Conservation (phyloP, 1,284 basidiomycete genomes). For the Meira nashicola region DNA sequence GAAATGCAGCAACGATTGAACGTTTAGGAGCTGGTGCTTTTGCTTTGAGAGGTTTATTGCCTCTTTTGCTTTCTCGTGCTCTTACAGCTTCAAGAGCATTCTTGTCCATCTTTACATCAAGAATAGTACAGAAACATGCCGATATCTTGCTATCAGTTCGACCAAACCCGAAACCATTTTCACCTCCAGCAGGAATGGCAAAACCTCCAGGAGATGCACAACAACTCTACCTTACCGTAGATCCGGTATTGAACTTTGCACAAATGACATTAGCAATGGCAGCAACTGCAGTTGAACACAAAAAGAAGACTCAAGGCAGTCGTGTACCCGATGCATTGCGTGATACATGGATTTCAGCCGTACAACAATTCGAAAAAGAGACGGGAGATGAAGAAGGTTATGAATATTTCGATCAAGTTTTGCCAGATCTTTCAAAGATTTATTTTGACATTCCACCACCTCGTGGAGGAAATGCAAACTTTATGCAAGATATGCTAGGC, state of each 20-base stretch:
- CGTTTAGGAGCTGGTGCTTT: constrained; percentile 36
- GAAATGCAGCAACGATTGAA: constrained; percentile 21
- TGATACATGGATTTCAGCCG: constrained; percentile 27
- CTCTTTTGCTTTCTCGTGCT: constrained; percentile 26
- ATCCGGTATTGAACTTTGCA: constrained; percentile 44
- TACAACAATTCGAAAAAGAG: constrained; percentile 33
- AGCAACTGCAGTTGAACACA: constrained; percentile 19
- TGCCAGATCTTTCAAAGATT: constrained; percentile 22
- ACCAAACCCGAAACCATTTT: constrained; percentile 47
- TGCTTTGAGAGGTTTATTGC: constrained; percentile 32
- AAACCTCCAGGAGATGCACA: constrained; percentile 10
- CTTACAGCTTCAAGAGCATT: constrained; percentile 22
- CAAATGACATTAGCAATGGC: constrained; percentile 44
- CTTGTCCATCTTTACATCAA: constrained; percentile 28
- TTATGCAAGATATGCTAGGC: constrained; percentile 41
- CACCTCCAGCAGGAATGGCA: constrained; percentile 26
- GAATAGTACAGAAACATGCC: constrained; percentile 24
- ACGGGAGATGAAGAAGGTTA: constrained; percentile 26
- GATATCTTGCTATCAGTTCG: constrained; percentile 41
- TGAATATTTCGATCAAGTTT: constrained; percentile 18
- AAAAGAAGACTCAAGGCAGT: neutral
- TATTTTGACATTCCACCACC: constrained; percentile 31
- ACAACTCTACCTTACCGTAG: constrained; percentile 42
- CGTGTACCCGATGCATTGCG: constrained; percentile 22
- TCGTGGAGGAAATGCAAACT: constrained; percentile 22